Evolutionary conservation across 345 rosid species (phyloP), one percentile per base, ranked within the genome.

Genomic region (Citrus cavaleriei): DNA sequence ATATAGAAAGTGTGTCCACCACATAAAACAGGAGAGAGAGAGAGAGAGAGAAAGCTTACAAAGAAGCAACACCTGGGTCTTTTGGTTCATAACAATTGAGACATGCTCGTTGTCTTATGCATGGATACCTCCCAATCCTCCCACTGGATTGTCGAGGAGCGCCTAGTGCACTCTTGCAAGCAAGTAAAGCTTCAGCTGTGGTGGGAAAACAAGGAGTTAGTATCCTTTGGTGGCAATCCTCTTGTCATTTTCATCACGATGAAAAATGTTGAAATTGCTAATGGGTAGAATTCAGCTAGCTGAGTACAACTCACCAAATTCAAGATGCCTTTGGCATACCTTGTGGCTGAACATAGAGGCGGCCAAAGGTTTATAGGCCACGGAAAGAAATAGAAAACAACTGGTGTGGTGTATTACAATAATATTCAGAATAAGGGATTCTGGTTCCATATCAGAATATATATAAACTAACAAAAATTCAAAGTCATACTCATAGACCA

Each of bases 181-280:
- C 85, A 61, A 82, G 81, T 42, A 80, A 76, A 73, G 82, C 81
- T 78, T 85, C 87, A 84, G 82, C 88, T 87, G 80, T 51, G 70
- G 67, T 7, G 54, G 42, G 61, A 73, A 32, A 35, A 40, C n/a
- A 25, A 76, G 3, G 38, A 75, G 67, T 73, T 78, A 73, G 22
- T 55, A 59, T 27, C 9, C 55, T 59, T 30, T 6, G 25, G 34
- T 28, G 57, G 28, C 59, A 54, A 71, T 51, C 18, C 27, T 25
- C 30, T 24, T 13, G 24, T 24, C 25, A 59, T 64, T 32, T 63
- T 46, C 35, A 75, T 42, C 78, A 42, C 16, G 61, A 49, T n/a
- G 40, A 46, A 21, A 77, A 21, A 24, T 19, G 2, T 37, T 68
- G 12, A 24, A 32, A 19, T 38, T 6, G 19, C 18, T 24, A 63